Evolutionary conservation across 1,284 basidiomycete species (phyloP).

Genomic region (Sphagnurus paluster): DNA sequence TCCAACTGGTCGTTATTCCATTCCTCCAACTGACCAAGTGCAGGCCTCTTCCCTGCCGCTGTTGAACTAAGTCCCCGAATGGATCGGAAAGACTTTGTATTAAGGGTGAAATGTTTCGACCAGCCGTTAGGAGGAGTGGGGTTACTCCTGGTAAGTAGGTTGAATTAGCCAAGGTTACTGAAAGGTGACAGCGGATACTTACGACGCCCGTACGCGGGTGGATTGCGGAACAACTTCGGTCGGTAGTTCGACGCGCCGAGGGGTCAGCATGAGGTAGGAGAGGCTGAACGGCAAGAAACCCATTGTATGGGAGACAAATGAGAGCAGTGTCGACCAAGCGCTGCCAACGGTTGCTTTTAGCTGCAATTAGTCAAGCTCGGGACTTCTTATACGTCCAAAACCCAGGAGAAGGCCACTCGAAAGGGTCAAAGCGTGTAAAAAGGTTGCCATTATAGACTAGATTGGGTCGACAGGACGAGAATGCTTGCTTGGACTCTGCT

Average conservation of each 20-base stretch:
- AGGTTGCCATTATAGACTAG: constrained; percentile 5
- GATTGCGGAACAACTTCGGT: constrained; percentile 27
- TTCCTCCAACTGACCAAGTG: constrained; percentile 2
- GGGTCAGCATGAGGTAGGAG: constrained; percentile 44
- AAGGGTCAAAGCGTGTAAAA: constrained; percentile 8
- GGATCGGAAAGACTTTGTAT: constrained; percentile 15
- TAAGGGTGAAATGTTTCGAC: constrained; percentile 14
- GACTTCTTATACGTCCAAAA: constrained; percentile 14
- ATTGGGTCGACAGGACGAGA: too few species aligned
- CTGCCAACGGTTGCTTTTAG: background rate
- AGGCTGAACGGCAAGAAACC: constrained; percentile 35
- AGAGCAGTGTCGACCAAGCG: background rate
- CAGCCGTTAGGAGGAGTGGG: constrained; percentile 9
- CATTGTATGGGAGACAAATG: constrained; percentile 5
- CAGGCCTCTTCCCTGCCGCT: constrained; percentile 2
- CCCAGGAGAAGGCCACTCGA: constrained; percentile 2
- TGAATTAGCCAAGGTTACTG: constrained; percentile 2
- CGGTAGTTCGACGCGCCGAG: constrained; percentile 41
- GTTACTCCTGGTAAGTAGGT: constrained; percentile 7
- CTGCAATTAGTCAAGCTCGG: constrained; percentile 11
- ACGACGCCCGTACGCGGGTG: constrained; percentile 20
- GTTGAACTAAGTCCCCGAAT: constrained; percentile 4
- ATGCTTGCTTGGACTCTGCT: too few species aligned
- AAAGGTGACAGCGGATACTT: constrained; percentile 8
- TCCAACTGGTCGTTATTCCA: background rate